Base-by-base conservation (phyloP, 495 filamentous ascomycete species). In the Cetradonia linearis region DNA sequence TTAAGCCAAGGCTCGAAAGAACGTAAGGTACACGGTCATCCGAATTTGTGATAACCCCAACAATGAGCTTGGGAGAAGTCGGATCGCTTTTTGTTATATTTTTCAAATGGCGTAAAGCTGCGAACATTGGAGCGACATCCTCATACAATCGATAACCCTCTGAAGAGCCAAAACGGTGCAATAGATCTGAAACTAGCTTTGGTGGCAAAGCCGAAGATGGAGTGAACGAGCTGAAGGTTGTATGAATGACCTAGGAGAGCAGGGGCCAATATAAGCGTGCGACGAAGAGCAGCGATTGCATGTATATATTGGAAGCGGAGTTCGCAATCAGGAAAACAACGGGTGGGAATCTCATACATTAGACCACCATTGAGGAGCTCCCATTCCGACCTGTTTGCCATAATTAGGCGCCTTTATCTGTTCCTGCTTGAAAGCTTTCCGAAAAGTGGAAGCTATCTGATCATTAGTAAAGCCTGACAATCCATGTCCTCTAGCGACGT, bases 41-140 rank as follows among this genome's bases (percentile, higher is more conserved):
- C 1, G 87, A 90, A 68, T 92, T 93, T 25, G 86, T 86, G 53
- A 91, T 73, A 18, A 91, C 74, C 5, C 88, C 88, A 0, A 87
- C 65, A 10, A 84, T 63, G 2, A 85, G 64, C 23, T 67, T 11
- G 20, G n/a, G 40, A 60, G 34, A 72, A 67, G 62, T 70, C 71
- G 33, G 50, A 33, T 30, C 60, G 59, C 16, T 56, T 23, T 10
- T 13, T 13, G 14, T 25, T 30, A 25, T 23, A 33, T 68, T 30
- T 62, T 50, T 59, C 37, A 64, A 60, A 13, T 25, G 52, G 8
- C 72, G 69, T 56, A 88, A 63, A 1, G 65, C 62, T 27, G 67
- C 55, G 30, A 91, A 82, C 57, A 87, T 77, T 0, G 73, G 69
- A 16, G 68, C 56, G 14, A 84, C 79, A 40, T 81, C 81, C 0